Base-by-base conservation (phyloP, 192 early-diverging fungal genomes). In the Coemansia sp. region DNA sequence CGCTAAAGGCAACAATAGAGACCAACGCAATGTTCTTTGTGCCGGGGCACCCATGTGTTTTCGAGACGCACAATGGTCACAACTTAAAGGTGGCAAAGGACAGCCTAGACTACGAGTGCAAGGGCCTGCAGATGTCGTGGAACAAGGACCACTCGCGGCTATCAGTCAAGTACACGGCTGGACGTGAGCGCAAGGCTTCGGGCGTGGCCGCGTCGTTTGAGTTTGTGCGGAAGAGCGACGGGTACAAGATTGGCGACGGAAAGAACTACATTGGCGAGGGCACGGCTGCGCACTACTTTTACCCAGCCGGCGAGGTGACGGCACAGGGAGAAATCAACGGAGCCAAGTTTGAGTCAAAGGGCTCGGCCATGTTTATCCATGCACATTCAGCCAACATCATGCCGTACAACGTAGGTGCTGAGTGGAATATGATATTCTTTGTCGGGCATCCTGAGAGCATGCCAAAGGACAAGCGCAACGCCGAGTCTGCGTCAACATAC, bases 361-460 rank as follows among this genome's bases (percentile, higher is more conserved):
- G 93, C 17, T 75, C 82, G 15, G 90, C 88, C 29, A 73, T 91
- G 58, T 94, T 92, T 76, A 85, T 93, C 27, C 90, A 94, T 54
- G 96, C 93, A 5, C 79, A 93, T 61, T 91, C 94, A 70, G 88
- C 83, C 22, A 75, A 80, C 67, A 91, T 92, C 83, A 86, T 90
- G 64, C 94, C 94, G 24, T 92, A 96, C 39, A 83, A 89, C 50
- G 87, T 92, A 23, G 90, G 88, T 12, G 85, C 87, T 41, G 86
- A 87, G 72, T 98, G 93, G 92, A 94, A 91, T 71, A 93, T 92
- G 79, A 74, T 84, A 37, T 87, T 90, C 64, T 92, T 98, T 69
- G 89, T 91, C 35, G 82, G 80, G 12, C 64, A 84, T 19, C 82
- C 86, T 29, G 87, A 87, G 63, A 76, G 86, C 41, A 61, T 92